phyloP scores from a whole-genome alignment of 768 basidiomycete species.

The Mycena venus region DNA sequence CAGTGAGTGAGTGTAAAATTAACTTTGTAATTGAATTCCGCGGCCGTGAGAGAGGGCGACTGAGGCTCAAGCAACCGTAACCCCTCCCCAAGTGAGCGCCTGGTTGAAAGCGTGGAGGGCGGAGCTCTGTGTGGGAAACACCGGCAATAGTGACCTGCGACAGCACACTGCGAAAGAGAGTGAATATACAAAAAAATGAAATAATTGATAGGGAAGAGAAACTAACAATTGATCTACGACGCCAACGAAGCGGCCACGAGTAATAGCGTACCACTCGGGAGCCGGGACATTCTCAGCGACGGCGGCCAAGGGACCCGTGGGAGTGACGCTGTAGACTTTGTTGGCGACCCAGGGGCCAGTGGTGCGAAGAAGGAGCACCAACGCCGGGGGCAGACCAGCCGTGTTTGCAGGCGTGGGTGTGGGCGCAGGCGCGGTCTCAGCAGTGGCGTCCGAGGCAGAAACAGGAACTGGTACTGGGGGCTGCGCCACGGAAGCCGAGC shows the following conservation, averaged over 20 bases:
- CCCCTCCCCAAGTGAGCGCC: constrained; percentile 6
- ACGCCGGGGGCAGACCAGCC: background rate
- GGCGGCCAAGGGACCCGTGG: background rate
- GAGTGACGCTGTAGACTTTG: background rate
- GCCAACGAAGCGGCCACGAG: constrained; percentile 1
- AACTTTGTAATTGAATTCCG: no score
- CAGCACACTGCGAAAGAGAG: background rate
- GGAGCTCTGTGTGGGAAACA: background rate
- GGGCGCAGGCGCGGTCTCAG: background rate
- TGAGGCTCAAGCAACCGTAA: background rate
- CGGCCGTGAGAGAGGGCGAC: background rate
- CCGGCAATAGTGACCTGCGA: background rate
- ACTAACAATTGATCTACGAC: constrained; percentile 10
- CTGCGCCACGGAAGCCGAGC: background rate
- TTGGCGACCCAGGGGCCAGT: background rate
- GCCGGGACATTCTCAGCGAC: background rate
- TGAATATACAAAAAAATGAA: background rate
- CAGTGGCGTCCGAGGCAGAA: background rate
- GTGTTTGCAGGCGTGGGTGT: background rate
- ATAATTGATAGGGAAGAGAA: background rate
- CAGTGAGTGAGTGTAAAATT: background rate
- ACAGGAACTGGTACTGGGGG: no score
- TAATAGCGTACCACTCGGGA: constrained; percentile 4
- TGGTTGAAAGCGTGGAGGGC: background rate
- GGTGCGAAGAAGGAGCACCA: background rate